These are phyloP conservation scores for Sarcodon aspratus DNA, from an alignment of 768 basidiomycete genomes.

Conservation along the genomic window DNA sequence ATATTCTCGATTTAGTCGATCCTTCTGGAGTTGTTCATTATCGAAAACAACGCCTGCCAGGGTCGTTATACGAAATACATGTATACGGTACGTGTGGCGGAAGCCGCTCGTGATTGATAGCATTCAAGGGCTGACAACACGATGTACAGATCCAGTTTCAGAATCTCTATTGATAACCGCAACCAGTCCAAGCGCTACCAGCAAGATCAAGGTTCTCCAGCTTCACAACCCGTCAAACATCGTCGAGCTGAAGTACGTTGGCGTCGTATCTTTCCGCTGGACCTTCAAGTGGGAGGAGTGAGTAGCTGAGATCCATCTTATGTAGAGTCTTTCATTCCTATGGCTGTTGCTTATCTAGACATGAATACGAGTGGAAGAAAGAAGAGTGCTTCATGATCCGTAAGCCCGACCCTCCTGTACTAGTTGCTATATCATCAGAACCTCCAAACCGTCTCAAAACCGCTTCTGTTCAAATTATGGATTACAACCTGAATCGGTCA, in stretches of 20 bases:
- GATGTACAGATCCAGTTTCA: conserved; percentile 54
- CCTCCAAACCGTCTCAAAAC: conserved; percentile 55
- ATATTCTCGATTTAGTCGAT: conserved; percentile 62
- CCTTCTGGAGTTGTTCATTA: conserved; percentile 55
- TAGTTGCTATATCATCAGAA: conserved; percentile 76
- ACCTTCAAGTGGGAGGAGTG: conserved; percentile 76
- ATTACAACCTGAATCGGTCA: conserved; percentile 77
- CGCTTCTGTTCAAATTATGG: conserved; percentile 61
- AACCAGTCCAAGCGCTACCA: conserved; percentile 48
- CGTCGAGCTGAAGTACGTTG: conserved; percentile 66
- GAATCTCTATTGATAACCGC: conserved; percentile 62
- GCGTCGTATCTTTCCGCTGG: conserved; percentile 69
- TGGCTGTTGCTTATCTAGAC: conserved; percentile 26
- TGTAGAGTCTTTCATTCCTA: background rate
- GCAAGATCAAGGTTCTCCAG: conserved; percentile 66
- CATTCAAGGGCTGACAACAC: too few relatives aligned
- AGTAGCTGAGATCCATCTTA: conserved; percentile 16
- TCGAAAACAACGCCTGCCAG: conserved; percentile 50
- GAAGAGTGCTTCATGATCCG: conserved; percentile 77
- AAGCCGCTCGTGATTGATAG: background rate
- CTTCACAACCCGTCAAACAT: conserved; percentile 61
- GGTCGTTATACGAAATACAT: conserved; percentile 49
- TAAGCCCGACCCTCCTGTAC: conserved; percentile 80
- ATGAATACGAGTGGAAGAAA: conserved; percentile 79
- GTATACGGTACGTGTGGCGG: conserved; percentile 42